A percentile compares a stretch with the other conserved stretches of the same genome.
phyloP scores from a whole-genome alignment of 139 green algal species.

The Dunaliella sp. region DNA sequence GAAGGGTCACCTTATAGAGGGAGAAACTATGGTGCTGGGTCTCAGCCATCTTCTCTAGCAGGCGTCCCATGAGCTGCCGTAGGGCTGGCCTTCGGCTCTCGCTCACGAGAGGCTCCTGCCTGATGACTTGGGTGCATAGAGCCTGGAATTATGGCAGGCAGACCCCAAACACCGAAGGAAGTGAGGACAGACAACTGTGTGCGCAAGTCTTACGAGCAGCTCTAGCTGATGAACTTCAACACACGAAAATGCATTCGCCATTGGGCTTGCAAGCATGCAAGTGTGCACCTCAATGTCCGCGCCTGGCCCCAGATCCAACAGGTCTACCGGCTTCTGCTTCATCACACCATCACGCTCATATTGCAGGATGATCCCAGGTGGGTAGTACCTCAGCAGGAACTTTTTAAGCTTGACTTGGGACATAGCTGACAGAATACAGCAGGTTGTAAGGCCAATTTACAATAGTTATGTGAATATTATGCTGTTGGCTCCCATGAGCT shows the following conservation, averaged over 20 bases:
- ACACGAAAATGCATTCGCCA: no score
- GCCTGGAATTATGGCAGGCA: conserved; percentile 1
- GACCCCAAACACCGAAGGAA: no score
- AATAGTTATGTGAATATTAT: no score
- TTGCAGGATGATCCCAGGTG: conserved; percentile 72
- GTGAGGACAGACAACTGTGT: no score
- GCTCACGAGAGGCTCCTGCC: conserved; percentile 58
- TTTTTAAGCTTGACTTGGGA: conserved; percentile 58
- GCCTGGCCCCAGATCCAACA: conserved; percentile 63
- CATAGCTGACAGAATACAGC: conserved; percentile 6
- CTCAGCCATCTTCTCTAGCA: conserved; percentile 59
- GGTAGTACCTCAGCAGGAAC: conserved; percentile 76
- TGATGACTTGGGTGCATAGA: conserved; percentile 51
- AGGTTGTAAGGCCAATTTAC: no score
- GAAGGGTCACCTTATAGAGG: conserved; percentile 65
- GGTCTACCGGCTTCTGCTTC: conserved; percentile 63
- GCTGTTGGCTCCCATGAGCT: no score
- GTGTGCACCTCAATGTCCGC: conserved; percentile 70
- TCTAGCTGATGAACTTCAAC: no score
- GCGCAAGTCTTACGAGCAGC: no score
- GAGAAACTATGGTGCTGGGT: conserved; percentile 55
- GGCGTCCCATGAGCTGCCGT: conserved; percentile 47
- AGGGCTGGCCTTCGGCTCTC: conserved; percentile 54
- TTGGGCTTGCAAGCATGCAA: no score
- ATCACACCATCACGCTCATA: conserved; percentile 59